A percentile compares a stretch with the other conserved stretches of the same genome.
phyloP scores from a whole-genome alignment of 2,329 filamentous ascomycete genomes.

The Dendrostoma leiphaemia region DNA sequence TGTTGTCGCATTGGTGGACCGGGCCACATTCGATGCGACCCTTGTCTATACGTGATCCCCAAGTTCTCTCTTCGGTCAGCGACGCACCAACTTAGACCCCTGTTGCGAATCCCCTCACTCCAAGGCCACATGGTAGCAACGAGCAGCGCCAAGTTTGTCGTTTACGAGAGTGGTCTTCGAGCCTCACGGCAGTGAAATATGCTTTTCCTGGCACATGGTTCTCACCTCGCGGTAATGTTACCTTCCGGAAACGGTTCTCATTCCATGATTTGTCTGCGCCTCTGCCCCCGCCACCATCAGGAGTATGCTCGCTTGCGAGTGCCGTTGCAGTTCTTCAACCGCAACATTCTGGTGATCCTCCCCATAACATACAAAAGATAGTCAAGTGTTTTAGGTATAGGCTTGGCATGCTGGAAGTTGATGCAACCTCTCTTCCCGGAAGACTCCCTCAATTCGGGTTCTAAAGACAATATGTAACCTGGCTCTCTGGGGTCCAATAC shows the following conservation, averaged over 20 bases:
- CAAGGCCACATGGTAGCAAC: background rate
- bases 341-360: too few relatives aligned
- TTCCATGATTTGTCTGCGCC: too few relatives aligned
- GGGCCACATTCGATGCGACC: background rate
- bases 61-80: constrained; percentile 7
- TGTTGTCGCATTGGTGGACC: background rate
- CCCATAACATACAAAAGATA: too few relatives aligned
- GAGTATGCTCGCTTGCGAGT: too few relatives aligned
- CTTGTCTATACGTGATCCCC: background rate
- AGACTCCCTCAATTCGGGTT: background rate
- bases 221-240: too few relatives aligned
- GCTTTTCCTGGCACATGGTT: too few relatives aligned
- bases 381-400: too few relatives aligned
- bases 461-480: background rate
- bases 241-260: too few relatives aligned
- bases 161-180: too few relatives aligned
- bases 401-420: background rate
- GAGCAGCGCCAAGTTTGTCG: background rate
- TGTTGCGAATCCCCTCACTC: background rate
- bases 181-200: too few relatives aligned
- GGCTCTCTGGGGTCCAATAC: background rate
- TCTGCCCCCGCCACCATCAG: too few relatives aligned
- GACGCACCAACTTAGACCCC: constrained; percentile 1
- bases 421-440: background rate
- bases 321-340: too few relatives aligned